Conservation (phyloP, 2,329 filamentous ascomycete genomes). For the Alternaria longipes region DNA sequence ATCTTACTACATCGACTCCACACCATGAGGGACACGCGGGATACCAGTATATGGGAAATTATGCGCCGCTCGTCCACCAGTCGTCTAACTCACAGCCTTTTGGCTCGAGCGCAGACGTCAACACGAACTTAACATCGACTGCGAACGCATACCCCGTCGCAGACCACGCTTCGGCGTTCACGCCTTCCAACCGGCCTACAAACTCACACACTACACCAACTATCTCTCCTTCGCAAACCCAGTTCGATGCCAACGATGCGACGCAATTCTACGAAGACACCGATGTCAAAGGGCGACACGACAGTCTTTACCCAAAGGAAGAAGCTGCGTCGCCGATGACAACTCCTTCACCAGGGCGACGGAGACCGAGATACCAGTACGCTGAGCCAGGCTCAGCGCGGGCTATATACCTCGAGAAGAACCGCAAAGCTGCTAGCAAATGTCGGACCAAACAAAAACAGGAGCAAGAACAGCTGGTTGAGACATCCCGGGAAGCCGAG, state of each 20-base stretch:
- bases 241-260: conserved; percentile 5
- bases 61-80: not conserved
- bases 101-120: not conserved
- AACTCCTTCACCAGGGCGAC: not conserved
- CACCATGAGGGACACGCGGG: not conserved
- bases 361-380: conserved; percentile 27
- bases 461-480: conserved; percentile 61
- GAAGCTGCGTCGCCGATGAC: conserved; percentile 10
- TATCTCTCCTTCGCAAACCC: conserved; percentile 7
- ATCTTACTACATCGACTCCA: not conserved
- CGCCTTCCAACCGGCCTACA: not conserved
- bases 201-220: not conserved
- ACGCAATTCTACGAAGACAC: not conserved
- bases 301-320: conserved; percentile 2
- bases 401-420: conserved; percentile 66
- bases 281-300: not conserved
- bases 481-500: conserved; percentile 48
- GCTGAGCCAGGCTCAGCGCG: conserved; percentile 40
- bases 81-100: not conserved
- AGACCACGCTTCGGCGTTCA: not conserved
- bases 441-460: conserved; percentile 73
- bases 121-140: not conserved
- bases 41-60: not conserved
- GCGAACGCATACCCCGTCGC: not conserved
- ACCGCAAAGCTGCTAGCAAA: conserved; percentile 75